Conservation (phyloP, 169 alveolate species). For the Plasmodium vivax region DNA sequence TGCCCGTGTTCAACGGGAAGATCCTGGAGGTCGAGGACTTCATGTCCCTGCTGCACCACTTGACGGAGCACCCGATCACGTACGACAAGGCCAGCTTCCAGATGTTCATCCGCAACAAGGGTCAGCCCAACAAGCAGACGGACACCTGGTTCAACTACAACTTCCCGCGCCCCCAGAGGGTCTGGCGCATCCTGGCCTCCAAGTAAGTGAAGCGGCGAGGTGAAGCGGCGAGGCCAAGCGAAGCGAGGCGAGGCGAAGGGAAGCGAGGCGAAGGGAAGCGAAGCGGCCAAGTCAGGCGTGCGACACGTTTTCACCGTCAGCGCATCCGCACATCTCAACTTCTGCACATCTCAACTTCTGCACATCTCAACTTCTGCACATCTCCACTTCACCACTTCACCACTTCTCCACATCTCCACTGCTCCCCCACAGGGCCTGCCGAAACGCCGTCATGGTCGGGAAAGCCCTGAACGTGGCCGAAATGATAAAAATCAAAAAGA, state of each 20-base stretch:
- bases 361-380: no score
- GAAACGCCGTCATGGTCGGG: conserved; percentile 97
- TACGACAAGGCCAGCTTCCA: neutral
- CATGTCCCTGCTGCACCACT: conserved; percentile 55
- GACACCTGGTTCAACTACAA: conserved; percentile 65
- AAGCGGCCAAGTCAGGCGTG: neutral
- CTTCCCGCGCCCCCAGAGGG: conserved; percentile 75
- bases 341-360: no score
- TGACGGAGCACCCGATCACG: conserved; percentile 38
- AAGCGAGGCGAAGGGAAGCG: no score
- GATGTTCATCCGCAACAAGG: neutral
- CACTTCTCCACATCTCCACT: no score
- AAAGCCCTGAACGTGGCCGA: conserved; percentile 87
- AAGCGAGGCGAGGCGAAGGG: no score
- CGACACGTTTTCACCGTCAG: neutral
- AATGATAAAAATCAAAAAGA: conserved; percentile 91
- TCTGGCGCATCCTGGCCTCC: conserved; percentile 76
- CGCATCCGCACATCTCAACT: no score
- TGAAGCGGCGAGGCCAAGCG: neutral
- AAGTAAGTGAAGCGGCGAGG: conserved; percentile 8
- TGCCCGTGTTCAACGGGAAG: conserved; percentile 75
- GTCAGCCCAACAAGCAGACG: neutral
- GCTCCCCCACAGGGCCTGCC: conserved; percentile 94
- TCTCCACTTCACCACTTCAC: neutral
- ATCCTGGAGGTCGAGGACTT: conserved; percentile 69